phyloP scores from a whole-genome alignment of 768 basidiomycete species.

The Naematelia encephala region DNA sequence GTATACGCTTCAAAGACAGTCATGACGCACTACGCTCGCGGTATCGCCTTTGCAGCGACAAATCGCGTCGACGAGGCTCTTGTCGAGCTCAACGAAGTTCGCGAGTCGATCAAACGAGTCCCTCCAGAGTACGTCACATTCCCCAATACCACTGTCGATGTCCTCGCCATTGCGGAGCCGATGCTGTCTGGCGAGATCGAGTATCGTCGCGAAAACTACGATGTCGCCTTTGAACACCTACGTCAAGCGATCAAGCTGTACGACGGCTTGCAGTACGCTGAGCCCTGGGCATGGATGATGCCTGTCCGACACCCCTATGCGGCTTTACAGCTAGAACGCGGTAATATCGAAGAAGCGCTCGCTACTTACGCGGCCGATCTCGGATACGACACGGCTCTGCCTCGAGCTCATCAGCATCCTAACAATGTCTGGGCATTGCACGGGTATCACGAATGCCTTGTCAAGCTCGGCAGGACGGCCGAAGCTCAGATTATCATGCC shows the following conservation, averaged over 20 bases:
- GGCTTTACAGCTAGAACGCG: constrained; percentile 38
- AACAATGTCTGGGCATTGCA: constrained; percentile 44
- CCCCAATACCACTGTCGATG: constrained; percentile 26
- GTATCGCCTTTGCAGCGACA: constrained; percentile 28
- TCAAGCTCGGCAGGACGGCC: constrained; percentile 18
- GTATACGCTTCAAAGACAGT: constrained; percentile 28
- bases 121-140: constrained; percentile 24
- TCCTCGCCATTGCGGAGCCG: constrained; percentile 28
- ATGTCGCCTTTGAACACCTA: constrained; percentile 32
- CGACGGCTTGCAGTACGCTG: constrained; percentile 33
- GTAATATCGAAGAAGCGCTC: constrained; percentile 27
- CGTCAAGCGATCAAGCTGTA: constrained; percentile 29
- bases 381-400: constrained; percentile 26
- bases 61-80: constrained; percentile 23
- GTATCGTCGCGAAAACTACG: constrained; percentile 35
- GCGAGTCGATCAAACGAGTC: constrained; percentile 13
- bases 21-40: constrained; percentile 28
- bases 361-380: constrained; percentile 34
- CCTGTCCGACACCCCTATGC: constrained; percentile 43
- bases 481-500: constrained; percentile 26
- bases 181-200: constrained; percentile 44
- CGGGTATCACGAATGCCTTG: constrained; percentile 42
- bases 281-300: constrained; percentile 45
- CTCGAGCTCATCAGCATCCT: constrained; percentile 36
- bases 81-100: constrained; percentile 13